A percentile compares a stretch with the other conserved stretches of the same genome.
phyloP scores from a whole-genome alignment of 257 asterid species.

The Rauvolfia tetraphylla region DNA sequence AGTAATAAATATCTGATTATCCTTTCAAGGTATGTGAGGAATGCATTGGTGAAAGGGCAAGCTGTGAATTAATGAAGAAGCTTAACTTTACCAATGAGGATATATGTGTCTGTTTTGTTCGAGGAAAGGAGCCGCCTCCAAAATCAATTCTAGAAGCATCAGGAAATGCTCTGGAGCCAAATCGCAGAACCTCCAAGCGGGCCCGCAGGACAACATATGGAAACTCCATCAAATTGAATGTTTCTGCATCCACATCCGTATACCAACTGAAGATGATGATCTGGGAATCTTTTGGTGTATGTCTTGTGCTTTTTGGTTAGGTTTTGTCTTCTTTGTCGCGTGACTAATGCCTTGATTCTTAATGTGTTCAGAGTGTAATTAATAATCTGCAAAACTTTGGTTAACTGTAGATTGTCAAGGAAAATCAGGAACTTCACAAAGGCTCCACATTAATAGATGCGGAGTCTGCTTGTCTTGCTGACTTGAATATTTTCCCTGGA shows the following conservation, averaged over 20 bases:
- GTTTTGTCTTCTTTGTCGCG: background rate
- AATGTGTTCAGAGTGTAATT: background rate
- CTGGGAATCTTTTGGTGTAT: slow-evolving; percentile 99
- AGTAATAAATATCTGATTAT: background rate
- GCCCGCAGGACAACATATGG: slow-evolving; percentile 81
- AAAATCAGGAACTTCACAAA: slow-evolving; percentile 94
- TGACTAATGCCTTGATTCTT: background rate
- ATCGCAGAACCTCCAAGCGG: slow-evolving; percentile 92
- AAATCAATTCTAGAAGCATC: slow-evolving; percentile 88
- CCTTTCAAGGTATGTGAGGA: slow-evolving; percentile 80
- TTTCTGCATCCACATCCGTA: slow-evolving; percentile 80
- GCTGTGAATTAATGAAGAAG: slow-evolving; percentile 83
- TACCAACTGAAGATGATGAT: slow-evolving; percentile 98
- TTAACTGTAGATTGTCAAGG: slow-evolving; percentile 73
- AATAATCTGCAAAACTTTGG: background rate
- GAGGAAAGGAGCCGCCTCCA: slow-evolving; percentile 97
- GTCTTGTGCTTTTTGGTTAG: slow-evolving; percentile 2
- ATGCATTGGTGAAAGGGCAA: slow-evolving; percentile 91
- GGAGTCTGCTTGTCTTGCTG: slow-evolving; percentile 82
- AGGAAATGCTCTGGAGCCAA: slow-evolving; percentile 51
- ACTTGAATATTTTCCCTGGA: slow-evolving; percentile 83
- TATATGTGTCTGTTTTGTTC: slow-evolving; percentile 73
- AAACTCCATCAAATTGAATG: slow-evolving; percentile 75
- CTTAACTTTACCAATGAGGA: slow-evolving; percentile 81
- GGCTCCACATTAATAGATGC: slow-evolving; percentile 65